Percentiles rank a stretch among this genome's conserved stretches.
Conservation (phyloP, 352 stramenopile species). For the Pythium rishiriense region DNA sequence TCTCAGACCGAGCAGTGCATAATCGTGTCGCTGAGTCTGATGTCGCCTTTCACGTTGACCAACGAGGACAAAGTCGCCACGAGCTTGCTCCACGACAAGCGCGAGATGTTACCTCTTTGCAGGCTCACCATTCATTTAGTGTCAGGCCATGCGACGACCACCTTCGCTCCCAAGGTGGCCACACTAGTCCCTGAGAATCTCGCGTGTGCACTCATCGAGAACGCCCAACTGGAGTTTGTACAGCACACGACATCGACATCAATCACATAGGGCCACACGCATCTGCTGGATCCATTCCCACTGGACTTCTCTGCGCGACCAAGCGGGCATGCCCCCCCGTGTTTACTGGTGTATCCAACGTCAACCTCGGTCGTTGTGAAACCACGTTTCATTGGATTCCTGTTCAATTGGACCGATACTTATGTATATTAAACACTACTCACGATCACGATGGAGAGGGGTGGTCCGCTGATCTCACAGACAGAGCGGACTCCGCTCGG, state of each 20-base stretch:
- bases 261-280: not conserved
- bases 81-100: not conserved
- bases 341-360: no score
- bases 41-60: not conserved
- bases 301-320: conserved; percentile 1
- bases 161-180: not conserved
- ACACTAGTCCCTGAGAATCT: not conserved
- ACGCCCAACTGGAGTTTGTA: not conserved
- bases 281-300: not conserved
- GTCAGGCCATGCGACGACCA: not conserved
- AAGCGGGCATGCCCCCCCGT: no score
- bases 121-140: not conserved
- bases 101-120: not conserved
- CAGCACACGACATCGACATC: not conserved
- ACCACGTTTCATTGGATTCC: no score
- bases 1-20: conserved; percentile 1
- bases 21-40: conserved; percentile 10
- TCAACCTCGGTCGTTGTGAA: no score
- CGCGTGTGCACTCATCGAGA: not conserved
- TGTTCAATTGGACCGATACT: no score
- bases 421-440: no score
- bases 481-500: no score
- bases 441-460: no score
- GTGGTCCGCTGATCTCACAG: no score
- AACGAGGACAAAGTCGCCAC: not conserved